Base-by-base conservation (phyloP, 192 early-diverging fungal species). In the Entophlyctis luteolus region DNA sequence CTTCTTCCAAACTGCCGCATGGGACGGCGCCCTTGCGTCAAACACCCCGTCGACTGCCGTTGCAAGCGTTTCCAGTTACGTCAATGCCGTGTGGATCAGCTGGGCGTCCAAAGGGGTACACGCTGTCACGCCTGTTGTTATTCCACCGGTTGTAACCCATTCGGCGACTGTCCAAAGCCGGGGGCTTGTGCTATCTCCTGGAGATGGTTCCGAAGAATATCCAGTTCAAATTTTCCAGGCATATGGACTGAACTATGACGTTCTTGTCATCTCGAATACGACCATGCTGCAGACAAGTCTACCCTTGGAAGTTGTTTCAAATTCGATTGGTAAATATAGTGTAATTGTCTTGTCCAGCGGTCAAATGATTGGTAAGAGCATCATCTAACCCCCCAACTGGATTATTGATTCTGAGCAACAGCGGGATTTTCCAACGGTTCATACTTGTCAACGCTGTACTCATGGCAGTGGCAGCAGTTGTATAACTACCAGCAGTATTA, bases 401-500 rank as follows among this genome's bases (percentile, higher is more conserved):
- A 23, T 20, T 48, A 53, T 12, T 14, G 8, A 22, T 31, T 8
- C 35, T 18, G 28, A 5, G 8, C 12, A 62, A 54, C 28, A 65
- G 63, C 48, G 5, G 5, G 5, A 31, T 65, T 58, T 32, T 49
- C 63, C 5, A 65, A 65, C 35, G 63, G 63, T 5, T 65, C 49
- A 12, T 65, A 31, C 50, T 27, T 65, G 18, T 31, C 63, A 5
- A 65, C 63, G 4, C 48, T 65, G 25, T 28, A 6, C 18, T 4
- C 4, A 4, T 5, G 22, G 29, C 63, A 65, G 29, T 65, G 49
- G 49, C n/a, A 55, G 28, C 63, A 65, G 27, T 31, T 65, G 28
- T 34, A 58, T 31, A 42, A 57, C 50, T 62, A 62, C 39, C 59
- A 62, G 42, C n/a, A 14, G 36, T 14, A 49, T 5, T 62, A 62